Evolutionary conservation across 1,284 basidiomycete genomes (phyloP).

Genomic region (Ceratobasidium sp.): DNA sequence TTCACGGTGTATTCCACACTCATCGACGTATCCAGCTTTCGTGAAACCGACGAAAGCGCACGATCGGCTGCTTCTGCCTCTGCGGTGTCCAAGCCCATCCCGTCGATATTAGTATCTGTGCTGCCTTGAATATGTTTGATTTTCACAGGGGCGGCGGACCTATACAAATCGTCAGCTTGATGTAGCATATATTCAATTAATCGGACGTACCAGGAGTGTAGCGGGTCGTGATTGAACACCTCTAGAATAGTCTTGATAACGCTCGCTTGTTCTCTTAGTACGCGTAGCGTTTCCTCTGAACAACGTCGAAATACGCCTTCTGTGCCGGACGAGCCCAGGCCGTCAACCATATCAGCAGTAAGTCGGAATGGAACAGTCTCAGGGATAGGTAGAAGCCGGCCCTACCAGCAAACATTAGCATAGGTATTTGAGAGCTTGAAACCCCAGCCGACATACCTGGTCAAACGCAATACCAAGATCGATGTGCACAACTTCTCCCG

Average conservation of each 20-base stretch:
- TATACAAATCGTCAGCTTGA: slow-evolving; percentile 53
- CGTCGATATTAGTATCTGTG: slow-evolving; percentile 59
- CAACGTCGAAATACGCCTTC: slow-evolving; percentile 96
- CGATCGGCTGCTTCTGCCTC: slow-evolving; percentile 92
- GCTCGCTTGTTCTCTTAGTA: slow-evolving; percentile 86
- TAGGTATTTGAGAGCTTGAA: background rate
- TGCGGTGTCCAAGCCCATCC: slow-evolving; percentile 72
- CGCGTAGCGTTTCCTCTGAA: slow-evolving; percentile 93
- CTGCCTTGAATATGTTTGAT: slow-evolving; percentile 55
- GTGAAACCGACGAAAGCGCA: slow-evolving; percentile 80
- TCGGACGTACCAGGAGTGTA: slow-evolving; percentile 82
- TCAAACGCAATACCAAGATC: slow-evolving; percentile 98
- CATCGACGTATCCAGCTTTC: slow-evolving; percentile 86
- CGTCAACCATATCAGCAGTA: slow-evolving; percentile 94
- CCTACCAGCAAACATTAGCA: slow-evolving; percentile 63
- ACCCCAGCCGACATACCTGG: slow-evolving; percentile 68
- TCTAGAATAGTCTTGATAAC: slow-evolving; percentile 95
- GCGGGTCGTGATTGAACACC: slow-evolving; percentile 96
- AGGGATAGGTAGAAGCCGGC: slow-evolving; percentile 83
- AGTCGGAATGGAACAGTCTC: slow-evolving; percentile 96
- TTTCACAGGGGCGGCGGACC: slow-evolving; percentile 82
- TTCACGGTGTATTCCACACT: slow-evolving; percentile 96
- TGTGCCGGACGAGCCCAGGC: slow-evolving; percentile 90
- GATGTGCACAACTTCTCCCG: slow-evolving; percentile 93
- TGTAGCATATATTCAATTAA: slow-evolving; percentile 2